A percentile compares a stretch with the other conserved stretches of the same genome.
Evolutionary conservation across 495 filamentous ascomycete genomes (phyloP).

Genomic region (Hamigera avellanea): DNA sequence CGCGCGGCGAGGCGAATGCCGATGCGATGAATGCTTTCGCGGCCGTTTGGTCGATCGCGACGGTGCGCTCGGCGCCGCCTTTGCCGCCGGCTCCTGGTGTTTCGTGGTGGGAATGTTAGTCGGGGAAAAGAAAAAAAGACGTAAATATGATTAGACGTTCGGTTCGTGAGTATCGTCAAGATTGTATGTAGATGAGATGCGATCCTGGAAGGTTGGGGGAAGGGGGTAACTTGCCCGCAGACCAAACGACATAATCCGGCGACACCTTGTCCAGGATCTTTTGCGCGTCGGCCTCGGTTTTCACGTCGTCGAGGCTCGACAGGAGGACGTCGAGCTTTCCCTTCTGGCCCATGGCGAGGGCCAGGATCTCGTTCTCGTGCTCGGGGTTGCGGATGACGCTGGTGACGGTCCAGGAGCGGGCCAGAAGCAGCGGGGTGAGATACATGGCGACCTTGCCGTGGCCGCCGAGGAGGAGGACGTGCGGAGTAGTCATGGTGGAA

Average conservation of each 20-base stretch:
- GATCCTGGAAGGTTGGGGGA: too few relatives aligned
- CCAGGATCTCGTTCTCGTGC: constrained; percentile 52
- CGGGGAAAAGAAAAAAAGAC: background rate
- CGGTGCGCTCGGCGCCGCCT: constrained; percentile 50
- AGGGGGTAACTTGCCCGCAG: constrained; percentile 51
- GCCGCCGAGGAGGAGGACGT: constrained; percentile 67
- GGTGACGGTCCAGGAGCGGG: constrained; percentile 61
- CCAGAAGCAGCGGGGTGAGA: constrained; percentile 66
- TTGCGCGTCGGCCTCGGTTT: constrained; percentile 48
- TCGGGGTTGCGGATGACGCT: constrained; percentile 62
- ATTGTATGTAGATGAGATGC: too few relatives aligned
- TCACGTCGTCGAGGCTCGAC: constrained; percentile 58
- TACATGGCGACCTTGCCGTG: constrained; percentile 69
- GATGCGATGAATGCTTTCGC: constrained; percentile 61
- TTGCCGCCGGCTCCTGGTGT: constrained; percentile 66
- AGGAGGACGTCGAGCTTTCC: constrained; percentile 51
- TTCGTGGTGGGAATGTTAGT: too few relatives aligned
- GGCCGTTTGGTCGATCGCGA: constrained; percentile 55
- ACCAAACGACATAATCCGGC: constrained; percentile 68
- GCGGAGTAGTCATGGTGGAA: constrained; percentile 8
- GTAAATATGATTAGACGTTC: too few relatives aligned
- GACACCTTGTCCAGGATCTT: constrained; percentile 46
- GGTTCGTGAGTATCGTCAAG: too few relatives aligned
- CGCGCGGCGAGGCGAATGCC: constrained; percentile 39
- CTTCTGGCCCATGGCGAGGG: constrained; percentile 38